Conservation (phyloP, 768 basidiomycete species). For the Kwoniella mangroviensis region DNA sequence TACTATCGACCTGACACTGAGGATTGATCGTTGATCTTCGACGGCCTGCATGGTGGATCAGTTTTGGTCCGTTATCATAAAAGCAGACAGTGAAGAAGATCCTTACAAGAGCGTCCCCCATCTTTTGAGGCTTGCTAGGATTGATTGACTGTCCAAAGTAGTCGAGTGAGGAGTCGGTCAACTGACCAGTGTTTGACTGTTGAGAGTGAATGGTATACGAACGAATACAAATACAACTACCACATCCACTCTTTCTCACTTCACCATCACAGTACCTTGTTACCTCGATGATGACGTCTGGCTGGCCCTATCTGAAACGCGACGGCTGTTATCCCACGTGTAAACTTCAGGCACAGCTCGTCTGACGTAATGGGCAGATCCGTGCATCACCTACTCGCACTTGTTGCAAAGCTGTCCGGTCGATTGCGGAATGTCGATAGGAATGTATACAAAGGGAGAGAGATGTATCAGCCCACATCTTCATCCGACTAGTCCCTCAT, state of each 20-base stretch:
- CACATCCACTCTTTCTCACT: background rate
- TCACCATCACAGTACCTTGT: background rate
- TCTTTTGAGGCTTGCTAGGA: conserved; percentile 13
- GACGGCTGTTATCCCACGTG: background rate
- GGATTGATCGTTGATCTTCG: conserved; percentile 54
- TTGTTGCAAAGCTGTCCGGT: background rate
- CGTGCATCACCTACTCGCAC: background rate
- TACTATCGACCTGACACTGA: conserved; percentile 38
- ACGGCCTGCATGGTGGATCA: conserved; percentile 36
- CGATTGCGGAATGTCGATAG: background rate
- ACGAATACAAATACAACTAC: background rate
- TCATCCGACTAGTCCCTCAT: background rate
- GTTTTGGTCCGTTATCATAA: background rate
- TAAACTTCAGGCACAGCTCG: background rate
- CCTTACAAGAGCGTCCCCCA: conserved; percentile 53
- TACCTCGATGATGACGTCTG: background rate
- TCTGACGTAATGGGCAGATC: background rate
- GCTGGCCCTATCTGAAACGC: too few relatives aligned
- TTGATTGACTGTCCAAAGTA: too few relatives aligned
- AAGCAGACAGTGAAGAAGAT: background rate
- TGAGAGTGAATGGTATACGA: background rate
- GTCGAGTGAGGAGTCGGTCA: too few relatives aligned
- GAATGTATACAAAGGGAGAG: background rate
- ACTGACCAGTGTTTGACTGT: too few relatives aligned
- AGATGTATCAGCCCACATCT: background rate